Percentiles rank a stretch among this genome's conserved stretches.
These are phyloP conservation scores for Yarrowia deformans DNA, from an alignment of 805 yeast genomes.

Conservation along the genomic window DNA sequence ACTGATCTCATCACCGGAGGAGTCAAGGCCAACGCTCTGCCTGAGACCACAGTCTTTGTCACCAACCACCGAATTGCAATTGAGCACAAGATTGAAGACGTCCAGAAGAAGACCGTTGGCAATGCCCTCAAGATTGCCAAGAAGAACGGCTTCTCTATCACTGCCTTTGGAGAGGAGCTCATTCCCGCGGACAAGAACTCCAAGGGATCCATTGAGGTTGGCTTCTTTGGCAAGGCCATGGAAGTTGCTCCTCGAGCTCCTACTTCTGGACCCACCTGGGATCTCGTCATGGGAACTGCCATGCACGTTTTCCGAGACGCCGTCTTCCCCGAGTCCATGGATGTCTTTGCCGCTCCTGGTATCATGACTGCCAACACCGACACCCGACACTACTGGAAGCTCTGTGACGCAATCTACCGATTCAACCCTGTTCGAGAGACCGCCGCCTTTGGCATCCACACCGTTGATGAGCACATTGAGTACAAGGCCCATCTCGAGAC, in stretches of 20 bases:
- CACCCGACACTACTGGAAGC: constrained; percentile 67
- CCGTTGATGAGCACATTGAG: constrained; percentile 64
- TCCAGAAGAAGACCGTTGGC: constrained; percentile 52
- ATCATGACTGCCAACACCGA: constrained; percentile 74
- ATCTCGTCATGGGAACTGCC: constrained; percentile 63
- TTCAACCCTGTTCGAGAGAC: constrained; percentile 55
- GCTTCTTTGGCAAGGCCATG: constrained; percentile 44
- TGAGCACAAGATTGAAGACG: constrained; percentile 59
- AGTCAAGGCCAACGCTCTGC: constrained; percentile 76
- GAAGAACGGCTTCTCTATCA: constrained; percentile 59
- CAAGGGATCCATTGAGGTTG: constrained; percentile 30
- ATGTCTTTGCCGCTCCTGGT: constrained; percentile 60
- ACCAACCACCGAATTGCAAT: constrained; percentile 71
- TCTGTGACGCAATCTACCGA: constrained; percentile 66
- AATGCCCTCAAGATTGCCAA: constrained; percentile 56
- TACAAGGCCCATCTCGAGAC: constrained; percentile 59
- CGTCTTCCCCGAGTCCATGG: constrained; percentile 48
- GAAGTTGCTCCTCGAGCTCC: constrained; percentile 63
- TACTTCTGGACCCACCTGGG: constrained; percentile 54
- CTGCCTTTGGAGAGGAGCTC: constrained; percentile 49
- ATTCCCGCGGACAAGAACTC: constrained; percentile 45
- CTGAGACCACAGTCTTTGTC: constrained; percentile 63
- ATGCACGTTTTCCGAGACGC: constrained; percentile 66
- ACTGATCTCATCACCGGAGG: constrained; percentile 75
- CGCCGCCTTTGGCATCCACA: constrained; percentile 56